Percentiles rank a stretch among this genome's conserved stretches.
Evolutionary conservation across 2,329 filamentous ascomycete genomes (phyloP).

Genomic region (Colletotrichum abscissum): DNA sequence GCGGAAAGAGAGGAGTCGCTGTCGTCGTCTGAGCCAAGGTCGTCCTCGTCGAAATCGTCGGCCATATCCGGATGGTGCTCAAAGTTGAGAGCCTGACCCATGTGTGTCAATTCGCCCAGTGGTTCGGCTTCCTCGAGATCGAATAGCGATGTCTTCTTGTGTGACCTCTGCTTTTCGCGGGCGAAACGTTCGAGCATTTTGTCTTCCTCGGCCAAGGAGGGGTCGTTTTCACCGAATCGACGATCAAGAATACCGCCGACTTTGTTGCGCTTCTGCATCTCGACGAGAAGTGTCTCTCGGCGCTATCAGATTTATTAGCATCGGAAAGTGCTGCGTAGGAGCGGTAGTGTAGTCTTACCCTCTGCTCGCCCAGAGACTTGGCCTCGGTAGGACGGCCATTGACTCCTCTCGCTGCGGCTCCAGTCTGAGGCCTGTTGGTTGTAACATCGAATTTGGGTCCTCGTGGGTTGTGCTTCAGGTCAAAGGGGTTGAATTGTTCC

Average conservation of each 20-base stretch:
- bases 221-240: constrained; percentile 95
- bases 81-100: constrained; percentile 79
- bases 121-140: constrained; percentile 87
- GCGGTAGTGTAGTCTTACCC: constrained; percentile 58
- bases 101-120: constrained; percentile 80
- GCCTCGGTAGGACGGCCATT: constrained; percentile 84
- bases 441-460: constrained; percentile 89
- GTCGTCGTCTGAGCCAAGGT: constrained; percentile 70
- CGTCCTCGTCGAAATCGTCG: constrained; percentile 86
- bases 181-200: constrained; percentile 92
- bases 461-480: constrained; percentile 83
- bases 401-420: constrained; percentile 67
- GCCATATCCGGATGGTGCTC: constrained; percentile 45
- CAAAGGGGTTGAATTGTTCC: constrained; percentile 98
- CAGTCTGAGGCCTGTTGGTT: constrained; percentile 67
- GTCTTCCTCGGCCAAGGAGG: constrained; percentile 92
- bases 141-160: constrained; percentile 84
- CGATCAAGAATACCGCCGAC: constrained; percentile 92
- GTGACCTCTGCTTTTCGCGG: constrained; percentile 82
- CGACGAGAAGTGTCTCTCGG: constrained; percentile 84
- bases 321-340: constrained; percentile 26
- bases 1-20: constrained; percentile 67
- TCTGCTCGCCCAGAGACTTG: constrained; percentile 88
- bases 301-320: constrained; percentile 59
- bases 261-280: constrained; percentile 90